Evolutionary conservation across 179 eudicot genomes (phyloP).

Genomic region (Beta corolliflora): DNA sequence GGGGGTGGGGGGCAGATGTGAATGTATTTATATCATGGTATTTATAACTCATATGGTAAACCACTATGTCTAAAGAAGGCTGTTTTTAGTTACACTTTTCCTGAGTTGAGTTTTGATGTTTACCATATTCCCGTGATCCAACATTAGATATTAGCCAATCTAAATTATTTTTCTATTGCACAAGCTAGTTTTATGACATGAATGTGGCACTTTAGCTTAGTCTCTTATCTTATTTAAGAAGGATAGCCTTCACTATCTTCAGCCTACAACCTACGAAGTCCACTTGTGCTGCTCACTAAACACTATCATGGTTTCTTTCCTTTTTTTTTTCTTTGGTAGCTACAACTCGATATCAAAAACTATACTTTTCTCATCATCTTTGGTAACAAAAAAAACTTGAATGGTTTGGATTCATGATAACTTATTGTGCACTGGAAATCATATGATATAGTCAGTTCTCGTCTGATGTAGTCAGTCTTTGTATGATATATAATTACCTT

Average conservation of each 20-base stretch:
- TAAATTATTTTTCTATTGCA: no score
- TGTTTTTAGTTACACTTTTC: not conserved
- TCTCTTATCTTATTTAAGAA: not conserved
- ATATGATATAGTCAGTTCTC: no score
- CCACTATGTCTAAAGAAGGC: slow-evolving; percentile 2
- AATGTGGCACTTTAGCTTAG: not conserved
- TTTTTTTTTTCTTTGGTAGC: not conserved
- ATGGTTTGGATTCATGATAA: no score
- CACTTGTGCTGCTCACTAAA: not conserved
- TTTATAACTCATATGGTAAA: not conserved
- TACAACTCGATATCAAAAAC: not conserved
- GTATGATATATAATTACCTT: no score
- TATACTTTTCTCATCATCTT: not conserved
- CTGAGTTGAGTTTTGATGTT: not conserved
- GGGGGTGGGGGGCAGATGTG: not conserved
- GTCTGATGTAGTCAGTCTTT: no score
- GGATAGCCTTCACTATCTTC: not conserved
- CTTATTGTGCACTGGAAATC: no score
- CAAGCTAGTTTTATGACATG: not conserved
- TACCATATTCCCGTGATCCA: slow-evolving; percentile 9
- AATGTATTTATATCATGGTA: not conserved
- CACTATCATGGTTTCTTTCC: not conserved
- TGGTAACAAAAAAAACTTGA: no score
- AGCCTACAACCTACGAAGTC: not conserved
- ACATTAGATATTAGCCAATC: not conserved